Evolutionary conservation across 1,139 yeast genomes (phyloP).

Genomic region (Debaryomyces sp.): DNA sequence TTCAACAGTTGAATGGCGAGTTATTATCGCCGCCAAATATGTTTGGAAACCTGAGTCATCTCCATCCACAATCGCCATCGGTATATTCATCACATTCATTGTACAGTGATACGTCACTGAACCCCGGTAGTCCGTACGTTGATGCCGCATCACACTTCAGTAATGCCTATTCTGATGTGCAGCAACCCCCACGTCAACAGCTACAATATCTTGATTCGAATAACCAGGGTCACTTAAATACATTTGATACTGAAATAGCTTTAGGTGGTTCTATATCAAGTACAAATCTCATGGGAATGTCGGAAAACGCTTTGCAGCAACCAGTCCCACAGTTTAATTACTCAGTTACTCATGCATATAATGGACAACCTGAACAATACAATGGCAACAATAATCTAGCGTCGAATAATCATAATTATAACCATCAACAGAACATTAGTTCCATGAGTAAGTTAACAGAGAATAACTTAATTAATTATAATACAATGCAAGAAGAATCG

Average conservation of each 20-base stretch:
- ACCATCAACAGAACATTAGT: slow-evolving; percentile 7
- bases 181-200: slow-evolving; percentile 10
- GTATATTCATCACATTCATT: slow-evolving; percentile 30
- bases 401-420: slow-evolving; percentile 11
- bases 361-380: slow-evolving; percentile 1
- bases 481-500: slow-evolving; percentile 13
- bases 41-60: slow-evolving; percentile 8
- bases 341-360: slow-evolving; percentile 11
- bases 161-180: slow-evolving; percentile 16
- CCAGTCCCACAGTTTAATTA: slow-evolving; percentile 16
- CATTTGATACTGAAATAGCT: slow-evolving; percentile 39
- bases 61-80: slow-evolving; percentile 22
- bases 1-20: slow-evolving; percentile 10
- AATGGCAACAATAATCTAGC: not conserved
- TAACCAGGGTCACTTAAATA: slow-evolving; percentile 13
- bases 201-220: slow-evolving; percentile 12
- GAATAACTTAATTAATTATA: slow-evolving; percentile 23
- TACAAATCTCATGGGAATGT: slow-evolving; percentile 32
- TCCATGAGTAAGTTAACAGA: slow-evolving; percentile 29
- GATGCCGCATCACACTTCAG: slow-evolving; percentile 43
- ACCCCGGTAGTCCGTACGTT: slow-evolving; percentile 42
- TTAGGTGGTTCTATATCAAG: slow-evolving; percentile 46
- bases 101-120: slow-evolving; percentile 41
- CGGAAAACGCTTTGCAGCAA: not conserved
- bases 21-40: slow-evolving; percentile 4